These are phyloP conservation scores for Solioccasus polychromus DNA, from an alignment of 768 basidiomycete genomes.

Conservation along the genomic window DNA sequence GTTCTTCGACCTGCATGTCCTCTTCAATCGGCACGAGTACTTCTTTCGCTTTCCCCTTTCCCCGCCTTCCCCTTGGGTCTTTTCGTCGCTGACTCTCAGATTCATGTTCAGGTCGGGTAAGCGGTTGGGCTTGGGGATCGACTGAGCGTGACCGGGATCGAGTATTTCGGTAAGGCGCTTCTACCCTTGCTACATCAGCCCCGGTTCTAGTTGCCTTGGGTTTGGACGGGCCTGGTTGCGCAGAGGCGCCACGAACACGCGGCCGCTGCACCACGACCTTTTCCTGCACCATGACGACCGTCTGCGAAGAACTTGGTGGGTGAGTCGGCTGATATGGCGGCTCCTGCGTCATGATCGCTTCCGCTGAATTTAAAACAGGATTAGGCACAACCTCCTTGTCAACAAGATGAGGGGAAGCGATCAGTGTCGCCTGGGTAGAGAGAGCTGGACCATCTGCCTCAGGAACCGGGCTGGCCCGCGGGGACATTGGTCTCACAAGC, in stretches of 20 bases:
- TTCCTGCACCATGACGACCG: slow-evolving; percentile 3
- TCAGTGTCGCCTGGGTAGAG: slow-evolving; percentile 26
- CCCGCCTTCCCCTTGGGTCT: background rate
- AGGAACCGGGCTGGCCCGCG: background rate
- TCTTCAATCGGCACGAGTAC: slow-evolving; percentile 8
- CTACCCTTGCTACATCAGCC: background rate
- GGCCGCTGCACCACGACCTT: background rate
- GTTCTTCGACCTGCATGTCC: slow-evolving; percentile 1
- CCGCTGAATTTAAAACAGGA: background rate
- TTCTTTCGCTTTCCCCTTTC: slow-evolving; percentile 6
- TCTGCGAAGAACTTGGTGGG: slow-evolving; percentile 12
- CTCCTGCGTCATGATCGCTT: background rate
- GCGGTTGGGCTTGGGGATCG: slow-evolving; percentile 9
- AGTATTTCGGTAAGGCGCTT: slow-evolving; percentile 17
- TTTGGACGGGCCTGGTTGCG: slow-evolving; percentile 12
- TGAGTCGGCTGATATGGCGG: background rate
- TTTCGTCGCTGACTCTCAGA: background rate
- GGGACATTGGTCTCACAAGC: background rate
- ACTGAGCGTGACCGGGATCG: slow-evolving; percentile 23
- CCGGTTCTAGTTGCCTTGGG: background rate
- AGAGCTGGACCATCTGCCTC: slow-evolving; percentile 7
- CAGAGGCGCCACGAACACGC: slow-evolving; percentile 10
- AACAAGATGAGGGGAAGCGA: slow-evolving; percentile 16
- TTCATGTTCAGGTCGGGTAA: background rate
- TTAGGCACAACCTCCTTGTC: background rate